These are phyloP conservation scores for Petunia axillaris DNA, from an alignment of 257 asterid species.

Conservation along the genomic window DNA sequence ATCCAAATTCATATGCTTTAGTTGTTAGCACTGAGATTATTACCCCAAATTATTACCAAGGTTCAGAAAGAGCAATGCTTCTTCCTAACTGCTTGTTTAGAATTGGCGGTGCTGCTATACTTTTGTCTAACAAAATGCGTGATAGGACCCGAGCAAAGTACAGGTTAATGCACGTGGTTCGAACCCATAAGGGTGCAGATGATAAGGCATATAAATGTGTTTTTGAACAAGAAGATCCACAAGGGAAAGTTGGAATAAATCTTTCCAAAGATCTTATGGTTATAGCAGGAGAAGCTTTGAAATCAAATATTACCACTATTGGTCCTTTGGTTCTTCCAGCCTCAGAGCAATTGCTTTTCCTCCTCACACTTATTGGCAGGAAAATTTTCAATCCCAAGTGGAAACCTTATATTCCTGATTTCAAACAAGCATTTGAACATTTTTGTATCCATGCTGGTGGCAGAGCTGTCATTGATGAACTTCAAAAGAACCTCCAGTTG, in stretches of 20 bases:
- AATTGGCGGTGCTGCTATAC: constrained; percentile 61
- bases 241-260: constrained; percentile 56
- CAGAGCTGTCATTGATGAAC: constrained; percentile 43
- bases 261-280: constrained; percentile 60
- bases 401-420: constrained; percentile 64
- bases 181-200: constrained; percentile 60
- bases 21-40: constrained; percentile 59
- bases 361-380: constrained; percentile 53
- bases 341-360: constrained; percentile 58
- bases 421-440: constrained; percentile 63
- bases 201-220: constrained; percentile 56
- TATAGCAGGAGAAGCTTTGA: constrained; percentile 57
- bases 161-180: constrained; percentile 46
- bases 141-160: constrained; percentile 51
- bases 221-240: constrained; percentile 54
- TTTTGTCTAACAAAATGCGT: constrained; percentile 52
- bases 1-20: constrained; percentile 50
- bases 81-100: constrained; percentile 62
- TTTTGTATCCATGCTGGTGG: constrained; percentile 69
- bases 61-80: constrained; percentile 57
- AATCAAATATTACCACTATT: constrained; percentile 60
- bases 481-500: constrained; percentile 56
- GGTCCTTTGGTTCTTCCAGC: constrained; percentile 64
- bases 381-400: constrained; percentile 54
- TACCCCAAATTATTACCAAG: constrained; percentile 50